Evolutionary conservation across 2,329 filamentous ascomycete species (phyloP), one percentile per base, ranked within the genome.

Genomic region (Hypoxylon sp.): DNA sequence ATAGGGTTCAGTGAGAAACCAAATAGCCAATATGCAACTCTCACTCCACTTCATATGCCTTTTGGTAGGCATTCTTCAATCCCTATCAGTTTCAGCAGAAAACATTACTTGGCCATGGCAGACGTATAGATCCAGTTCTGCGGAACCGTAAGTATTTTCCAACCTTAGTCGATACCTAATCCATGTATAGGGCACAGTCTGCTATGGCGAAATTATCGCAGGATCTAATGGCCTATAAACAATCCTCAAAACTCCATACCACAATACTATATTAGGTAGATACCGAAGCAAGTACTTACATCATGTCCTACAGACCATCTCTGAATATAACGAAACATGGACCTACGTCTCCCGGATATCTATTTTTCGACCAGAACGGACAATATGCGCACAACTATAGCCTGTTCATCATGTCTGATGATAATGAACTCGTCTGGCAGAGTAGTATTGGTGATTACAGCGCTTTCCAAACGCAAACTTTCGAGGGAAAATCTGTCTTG

Each of bases 401-500:
- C 54, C 54, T 72, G 10, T 74, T 72, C 62, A 74, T 74, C 42
- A 73, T 73, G 71, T 62, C 70, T n/a, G 67, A 74, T 17, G 69
- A 73, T 22, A 66, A 67, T 13, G 77, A 80, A 39, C 72, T 80
- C 24, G 59, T 80, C 3, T 80, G 73, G 73, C 67, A 72, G 51
- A 59, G 77, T 13, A 62, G 68, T 11, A 67, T 73, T 2, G 73
- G 73, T 9, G 67, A 74, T 1, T 69, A 71, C 10, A 71, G 73
- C 19, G 77, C 75, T 3, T 70, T 78, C 51, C 72, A 69, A 0
- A 74, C 76, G 0, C 79, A 80, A 55, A 72, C 46, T 0, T 69
- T 79, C 17, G 66, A 76, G n/a, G 77, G 76, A 10, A 72, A 76
- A 33, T 72, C 75, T 3, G 76, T 76, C n/a, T 35, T 80, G 2